A percentile compares a stretch with the other conserved stretches of the same genome.
Conservation (phyloP, 106 monocot genomes). For the Acorus gramineus region DNA sequence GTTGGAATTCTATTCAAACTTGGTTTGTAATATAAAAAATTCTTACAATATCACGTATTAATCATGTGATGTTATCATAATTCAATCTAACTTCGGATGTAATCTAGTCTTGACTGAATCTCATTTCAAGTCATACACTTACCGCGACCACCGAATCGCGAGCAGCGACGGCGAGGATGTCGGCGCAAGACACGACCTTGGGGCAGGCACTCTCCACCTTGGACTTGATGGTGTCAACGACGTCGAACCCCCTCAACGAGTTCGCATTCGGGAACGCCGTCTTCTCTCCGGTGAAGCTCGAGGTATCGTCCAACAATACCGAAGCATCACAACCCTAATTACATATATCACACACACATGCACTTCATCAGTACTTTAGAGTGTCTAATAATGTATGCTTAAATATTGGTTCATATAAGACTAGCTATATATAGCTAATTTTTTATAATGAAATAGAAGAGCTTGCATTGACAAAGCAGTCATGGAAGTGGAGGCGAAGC, state of each 20-base stretch:
- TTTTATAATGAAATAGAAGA: neutral
- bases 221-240: slow-evolving; percentile 54
- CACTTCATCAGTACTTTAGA: neutral
- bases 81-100: too few relatives aligned
- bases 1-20: too few relatives aligned
- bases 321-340: slow-evolving; percentile 71
- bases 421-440: neutral
- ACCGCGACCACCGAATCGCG: slow-evolving; percentile 55
- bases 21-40: too few relatives aligned
- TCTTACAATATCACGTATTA: too few relatives aligned
- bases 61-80: too few relatives aligned
- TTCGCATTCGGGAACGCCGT: slow-evolving; percentile 41
- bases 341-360: neutral
- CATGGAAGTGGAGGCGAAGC: slow-evolving; percentile 19
- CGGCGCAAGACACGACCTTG: slow-evolving; percentile 61
- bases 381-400: neutral
- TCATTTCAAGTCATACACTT: neutral
- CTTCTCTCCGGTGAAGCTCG: slow-evolving; percentile 74
- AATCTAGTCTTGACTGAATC: too few relatives aligned
- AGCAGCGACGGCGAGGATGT: slow-evolving; percentile 53
- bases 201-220: slow-evolving; percentile 55
- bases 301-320: slow-evolving; percentile 56
- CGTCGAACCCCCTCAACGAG: slow-evolving; percentile 57
- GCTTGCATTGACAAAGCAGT: slow-evolving; percentile 23
- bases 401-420: neutral